Conservation (phyloP, 2,329 filamentous ascomycete genomes). For the Cladosporium sp. region DNA sequence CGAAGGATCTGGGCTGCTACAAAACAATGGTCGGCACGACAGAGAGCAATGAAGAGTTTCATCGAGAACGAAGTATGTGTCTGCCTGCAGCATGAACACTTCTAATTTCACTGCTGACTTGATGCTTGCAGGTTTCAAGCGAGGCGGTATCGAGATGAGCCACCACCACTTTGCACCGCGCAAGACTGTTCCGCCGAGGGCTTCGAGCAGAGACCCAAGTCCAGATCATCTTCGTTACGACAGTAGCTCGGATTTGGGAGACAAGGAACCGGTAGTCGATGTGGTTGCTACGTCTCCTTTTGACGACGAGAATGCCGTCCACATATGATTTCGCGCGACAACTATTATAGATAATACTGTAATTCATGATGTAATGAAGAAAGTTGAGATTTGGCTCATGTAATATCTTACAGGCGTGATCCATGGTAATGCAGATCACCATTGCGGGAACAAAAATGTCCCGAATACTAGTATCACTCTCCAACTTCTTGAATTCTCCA, state of each 20-base stretch:
- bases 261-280: not conserved
- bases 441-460: not conserved
- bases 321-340: not conserved
- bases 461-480: not conserved
- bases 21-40: conserved; percentile 24
- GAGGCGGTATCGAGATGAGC: conserved; percentile 18
- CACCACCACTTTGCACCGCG: conserved; percentile 18
- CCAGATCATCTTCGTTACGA: not conserved
- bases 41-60: conserved; percentile 27
- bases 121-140: conserved; percentile 19
- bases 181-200: conserved; percentile 5
- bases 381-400: not conserved
- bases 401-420: not conserved
- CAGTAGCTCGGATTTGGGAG: not conserved
- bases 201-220: conserved; percentile 13
- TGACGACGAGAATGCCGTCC: not conserved
- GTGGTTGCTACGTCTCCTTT: not conserved
- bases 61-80: conserved; percentile 22
- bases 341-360: not conserved
- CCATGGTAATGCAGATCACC: not conserved
- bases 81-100: not conserved
- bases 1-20: conserved; percentile 25
- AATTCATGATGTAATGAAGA: not conserved
- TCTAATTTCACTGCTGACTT: not conserved
- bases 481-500: not conserved